Conservation (phyloP, 140 eudicot species). For the Anethum foeniculum region DNA sequence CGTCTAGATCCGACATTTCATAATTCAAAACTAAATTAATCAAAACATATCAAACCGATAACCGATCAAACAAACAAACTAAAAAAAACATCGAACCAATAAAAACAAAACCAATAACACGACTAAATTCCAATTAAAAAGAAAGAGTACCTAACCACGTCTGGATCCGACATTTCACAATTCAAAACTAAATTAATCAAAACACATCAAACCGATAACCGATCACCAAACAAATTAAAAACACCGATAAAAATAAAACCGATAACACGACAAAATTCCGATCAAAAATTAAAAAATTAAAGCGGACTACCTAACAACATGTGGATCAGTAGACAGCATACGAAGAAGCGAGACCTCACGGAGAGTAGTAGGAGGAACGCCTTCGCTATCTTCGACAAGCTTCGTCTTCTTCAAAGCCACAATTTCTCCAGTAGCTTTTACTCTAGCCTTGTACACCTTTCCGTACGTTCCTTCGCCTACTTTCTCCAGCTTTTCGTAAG, state of each 20-base stretch:
- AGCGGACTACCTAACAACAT: conserved; percentile 49
- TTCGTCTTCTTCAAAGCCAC: conserved; percentile 85
- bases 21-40: too few relatives aligned
- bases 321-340: conserved; percentile 88
- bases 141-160: too few relatives aligned
- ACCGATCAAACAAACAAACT: too few relatives aligned
- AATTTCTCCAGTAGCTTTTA: conserved; percentile 71
- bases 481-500: conserved; percentile 87
- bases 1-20: too few relatives aligned
- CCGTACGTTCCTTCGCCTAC: conserved; percentile 98
- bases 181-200: too few relatives aligned
- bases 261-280: not conserved
- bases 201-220: too few relatives aligned
- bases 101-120: not conserved
- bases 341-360: conserved; percentile 82
- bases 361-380: conserved; percentile 93
- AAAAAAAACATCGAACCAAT: too few relatives aligned
- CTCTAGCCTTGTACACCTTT: conserved; percentile 85
- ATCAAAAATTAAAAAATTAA: not conserved
- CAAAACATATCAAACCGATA: too few relatives aligned
- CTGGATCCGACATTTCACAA: too few relatives aligned
- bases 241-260: not conserved
- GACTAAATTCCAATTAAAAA: too few relatives aligned
- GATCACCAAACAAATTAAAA: too few relatives aligned
- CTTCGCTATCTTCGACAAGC: conserved; percentile 86